These are phyloP conservation scores for Candida qinlingensis DNA, from an alignment of 805 yeast species.

Conservation along the genomic window DNA sequence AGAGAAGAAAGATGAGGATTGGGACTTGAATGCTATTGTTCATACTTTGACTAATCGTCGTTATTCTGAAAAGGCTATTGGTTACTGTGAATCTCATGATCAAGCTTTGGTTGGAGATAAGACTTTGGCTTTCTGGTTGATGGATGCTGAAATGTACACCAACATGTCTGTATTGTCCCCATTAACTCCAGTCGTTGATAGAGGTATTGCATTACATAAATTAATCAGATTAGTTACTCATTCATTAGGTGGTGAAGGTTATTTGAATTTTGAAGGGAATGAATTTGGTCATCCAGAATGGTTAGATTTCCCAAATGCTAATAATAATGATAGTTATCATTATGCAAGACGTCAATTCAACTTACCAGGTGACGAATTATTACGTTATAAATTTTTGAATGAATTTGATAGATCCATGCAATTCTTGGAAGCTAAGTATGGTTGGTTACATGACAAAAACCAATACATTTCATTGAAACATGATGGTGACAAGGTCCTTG, in stretches of 20 bases:
- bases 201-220: slow-evolving; percentile 90
- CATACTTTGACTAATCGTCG: slow-evolving; percentile 85
- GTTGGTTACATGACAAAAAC: slow-evolving; percentile 64
- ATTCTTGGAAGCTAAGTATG: slow-evolving; percentile 58
- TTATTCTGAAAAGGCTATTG: slow-evolving; percentile 80
- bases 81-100: slow-evolving; percentile 93
- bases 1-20: slow-evolving; percentile 78
- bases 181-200: slow-evolving; percentile 71
- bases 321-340: slow-evolving; percentile 83
- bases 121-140: slow-evolving; percentile 93
- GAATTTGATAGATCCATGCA: slow-evolving; percentile 87
- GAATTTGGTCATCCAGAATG: slow-evolving; percentile 99
- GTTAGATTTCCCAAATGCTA: slow-evolving; percentile 93
- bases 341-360: slow-evolving; percentile 96
- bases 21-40: slow-evolving; percentile 82
- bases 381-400: slow-evolving; percentile 74
- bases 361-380: slow-evolving; percentile 68
- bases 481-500: slow-evolving; percentile 84
- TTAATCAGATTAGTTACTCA: slow-evolving; percentile 85
- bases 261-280: slow-evolving; percentile 93
- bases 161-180: slow-evolving; percentile 79
- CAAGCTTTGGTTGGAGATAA: slow-evolving; percentile 98
- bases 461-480: slow-evolving; percentile 87
- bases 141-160: slow-evolving; percentile 98
- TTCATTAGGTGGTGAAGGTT: slow-evolving; percentile 94